phyloP scores from a whole-genome alignment of 192 early-diverging fungal genomes.

The Backusella luteola region DNA sequence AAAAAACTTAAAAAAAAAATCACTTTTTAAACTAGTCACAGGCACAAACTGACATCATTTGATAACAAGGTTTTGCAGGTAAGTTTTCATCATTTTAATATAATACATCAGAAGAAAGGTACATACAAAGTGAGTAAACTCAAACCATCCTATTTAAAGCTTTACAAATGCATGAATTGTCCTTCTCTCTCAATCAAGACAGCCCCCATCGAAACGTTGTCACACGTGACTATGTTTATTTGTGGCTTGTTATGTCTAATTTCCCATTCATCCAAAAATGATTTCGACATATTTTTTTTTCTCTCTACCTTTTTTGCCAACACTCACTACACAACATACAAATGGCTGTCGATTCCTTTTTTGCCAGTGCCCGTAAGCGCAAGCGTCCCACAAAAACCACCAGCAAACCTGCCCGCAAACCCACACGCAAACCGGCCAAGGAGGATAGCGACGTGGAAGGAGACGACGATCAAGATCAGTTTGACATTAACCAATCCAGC shows the following conservation, averaged over 20 bases:
- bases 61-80: too few relatives aligned
- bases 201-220: background rate
- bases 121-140: too few relatives aligned
- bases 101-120: background rate
- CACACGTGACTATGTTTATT: background rate
- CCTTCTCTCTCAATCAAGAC: background rate
- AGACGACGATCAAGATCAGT: constrained; percentile 49
- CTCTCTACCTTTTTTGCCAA: background rate
- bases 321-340: background rate
- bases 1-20: background rate
- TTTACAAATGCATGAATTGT: background rate
- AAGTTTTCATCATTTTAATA: too few relatives aligned
- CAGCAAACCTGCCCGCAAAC: background rate
- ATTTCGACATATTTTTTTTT: background rate
- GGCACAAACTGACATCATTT: background rate
- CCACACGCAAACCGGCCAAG: background rate
- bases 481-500: constrained; percentile 57
- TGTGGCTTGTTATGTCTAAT: background rate
- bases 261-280: background rate
- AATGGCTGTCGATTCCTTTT: constrained; percentile 23
- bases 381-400: background rate
- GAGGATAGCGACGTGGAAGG: constrained; percentile 33
- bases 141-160: too few relatives aligned
- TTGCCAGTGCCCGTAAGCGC: constrained; percentile 26
- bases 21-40: background rate